Conservation (phyloP, 2,329 filamentous ascomycete species). For the Microthyrium microscopicum region DNA sequence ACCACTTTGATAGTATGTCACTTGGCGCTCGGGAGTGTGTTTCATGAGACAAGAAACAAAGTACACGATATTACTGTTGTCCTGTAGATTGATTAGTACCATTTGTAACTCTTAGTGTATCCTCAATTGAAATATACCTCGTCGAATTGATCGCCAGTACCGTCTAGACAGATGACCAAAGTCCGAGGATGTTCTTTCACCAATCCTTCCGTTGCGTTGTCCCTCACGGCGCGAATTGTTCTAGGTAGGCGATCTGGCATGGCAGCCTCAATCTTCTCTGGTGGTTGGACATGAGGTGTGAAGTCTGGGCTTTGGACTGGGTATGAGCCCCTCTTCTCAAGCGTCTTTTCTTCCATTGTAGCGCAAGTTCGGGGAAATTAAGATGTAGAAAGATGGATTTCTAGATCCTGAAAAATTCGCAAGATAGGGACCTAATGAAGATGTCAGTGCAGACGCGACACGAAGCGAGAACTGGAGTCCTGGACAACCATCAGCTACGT, state of each 20-base stretch:
- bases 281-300: conserved; percentile 1
- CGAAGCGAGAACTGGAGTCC: no score
- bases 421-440: no score
- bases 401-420: no score
- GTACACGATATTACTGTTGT: conserved; percentile 25
- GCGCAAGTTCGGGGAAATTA: no score
- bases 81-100: neutral
- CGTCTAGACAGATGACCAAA: conserved; percentile 27
- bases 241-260: conserved; percentile 11
- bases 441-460: no score
- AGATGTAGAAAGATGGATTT: no score
- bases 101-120: neutral
- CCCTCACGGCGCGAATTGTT: conserved; percentile 16
- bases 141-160: conserved; percentile 29
- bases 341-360: no score
- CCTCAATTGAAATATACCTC: conserved; percentile 18
- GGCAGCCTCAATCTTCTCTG: neutral
- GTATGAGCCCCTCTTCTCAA: conserved; percentile 7
- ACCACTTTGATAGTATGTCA: conserved; percentile 28
- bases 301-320: conserved; percentile 10
- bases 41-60: conserved; percentile 28
- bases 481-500: no score
- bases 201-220: conserved; percentile 11
- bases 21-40: conserved; percentile 19
- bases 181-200: conserved; percentile 14